Conservation (phyloP, 768 basidiomycete species). For the Boletus insuetus region DNA sequence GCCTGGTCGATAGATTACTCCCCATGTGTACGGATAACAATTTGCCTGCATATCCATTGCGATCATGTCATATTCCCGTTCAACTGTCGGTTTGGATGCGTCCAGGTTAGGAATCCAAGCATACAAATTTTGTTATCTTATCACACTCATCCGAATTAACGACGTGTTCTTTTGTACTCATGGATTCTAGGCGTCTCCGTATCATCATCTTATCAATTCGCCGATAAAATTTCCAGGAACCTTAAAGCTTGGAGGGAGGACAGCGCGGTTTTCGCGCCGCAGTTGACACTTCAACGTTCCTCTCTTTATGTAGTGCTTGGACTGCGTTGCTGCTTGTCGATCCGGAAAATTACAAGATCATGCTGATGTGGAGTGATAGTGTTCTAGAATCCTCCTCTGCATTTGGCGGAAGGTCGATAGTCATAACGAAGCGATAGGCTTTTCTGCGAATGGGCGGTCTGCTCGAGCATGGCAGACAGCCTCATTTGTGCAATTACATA, state of each 20-base stretch:
- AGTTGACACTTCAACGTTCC: not conserved
- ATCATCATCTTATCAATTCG: not conserved
- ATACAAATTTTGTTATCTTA: not conserved
- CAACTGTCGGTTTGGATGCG: not conserved
- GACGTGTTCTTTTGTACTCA: not conserved
- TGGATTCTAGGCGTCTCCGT: not conserved
- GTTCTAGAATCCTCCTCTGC: not conserved
- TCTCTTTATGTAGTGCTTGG: not conserved
- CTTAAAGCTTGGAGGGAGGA: not conserved
- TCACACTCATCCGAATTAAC: slow-evolving; percentile 5
- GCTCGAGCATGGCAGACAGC: not conserved
- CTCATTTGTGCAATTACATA: slow-evolving; percentile 18
- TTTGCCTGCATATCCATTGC: not conserved
- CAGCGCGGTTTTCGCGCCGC: slow-evolving; percentile 3
- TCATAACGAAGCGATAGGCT: slow-evolving; percentile 6
- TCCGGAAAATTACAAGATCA: not conserved
- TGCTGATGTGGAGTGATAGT: not conserved
- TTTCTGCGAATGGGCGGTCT: slow-evolving; percentile 19
- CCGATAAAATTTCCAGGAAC: not conserved
- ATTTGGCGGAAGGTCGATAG: not conserved
- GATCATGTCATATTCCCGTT: not conserved
- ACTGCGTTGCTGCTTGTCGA: not conserved
- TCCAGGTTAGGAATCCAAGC: not conserved
- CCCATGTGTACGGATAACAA: not conserved
- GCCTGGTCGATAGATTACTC: not conserved